phyloP scores from a whole-genome alignment of 805 yeast genomes.

The Barnettozyma salicaria region DNA sequence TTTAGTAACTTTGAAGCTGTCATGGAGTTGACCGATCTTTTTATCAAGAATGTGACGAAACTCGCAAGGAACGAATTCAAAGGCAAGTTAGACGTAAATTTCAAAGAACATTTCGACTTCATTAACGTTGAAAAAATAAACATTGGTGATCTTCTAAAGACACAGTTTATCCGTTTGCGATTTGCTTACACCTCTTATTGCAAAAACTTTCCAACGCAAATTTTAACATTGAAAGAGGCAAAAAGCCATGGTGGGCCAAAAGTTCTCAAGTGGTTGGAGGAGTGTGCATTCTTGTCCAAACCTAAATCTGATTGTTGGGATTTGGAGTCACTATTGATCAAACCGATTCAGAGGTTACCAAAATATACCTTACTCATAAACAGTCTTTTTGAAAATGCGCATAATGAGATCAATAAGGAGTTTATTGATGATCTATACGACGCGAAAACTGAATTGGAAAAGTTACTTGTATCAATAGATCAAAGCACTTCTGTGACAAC shows the following conservation, averaged over 20 bases:
- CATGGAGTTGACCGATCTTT: constrained; percentile 30
- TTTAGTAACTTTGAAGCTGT: constrained; percentile 41
- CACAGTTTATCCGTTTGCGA: constrained; percentile 29
- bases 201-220: constrained; percentile 28
- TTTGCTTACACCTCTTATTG: constrained; percentile 31
- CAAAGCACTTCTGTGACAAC: not conserved
- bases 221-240: constrained; percentile 22
- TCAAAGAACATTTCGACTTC: constrained; percentile 10
- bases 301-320: constrained; percentile 23
- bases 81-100: constrained; percentile 6
- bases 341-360: constrained; percentile 29
- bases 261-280: constrained; percentile 31
- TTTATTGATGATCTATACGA: constrained; percentile 15
- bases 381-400: constrained; percentile 12
- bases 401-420: constrained; percentile 9
- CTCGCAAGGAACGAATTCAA: not conserved
- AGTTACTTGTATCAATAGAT: constrained; percentile 12
- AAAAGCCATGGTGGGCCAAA: constrained; percentile 15
- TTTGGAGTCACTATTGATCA: constrained; percentile 28
- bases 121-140: constrained; percentile 17
- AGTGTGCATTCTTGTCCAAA: constrained; percentile 26
- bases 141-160: constrained; percentile 27
- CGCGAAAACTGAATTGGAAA: constrained; percentile 16
- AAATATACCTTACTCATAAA: constrained; percentile 21
- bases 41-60: constrained; percentile 21